Conservation (phyloP, 1,284 basidiomycete genomes). For the Ceratobasidium papillatum region DNA sequence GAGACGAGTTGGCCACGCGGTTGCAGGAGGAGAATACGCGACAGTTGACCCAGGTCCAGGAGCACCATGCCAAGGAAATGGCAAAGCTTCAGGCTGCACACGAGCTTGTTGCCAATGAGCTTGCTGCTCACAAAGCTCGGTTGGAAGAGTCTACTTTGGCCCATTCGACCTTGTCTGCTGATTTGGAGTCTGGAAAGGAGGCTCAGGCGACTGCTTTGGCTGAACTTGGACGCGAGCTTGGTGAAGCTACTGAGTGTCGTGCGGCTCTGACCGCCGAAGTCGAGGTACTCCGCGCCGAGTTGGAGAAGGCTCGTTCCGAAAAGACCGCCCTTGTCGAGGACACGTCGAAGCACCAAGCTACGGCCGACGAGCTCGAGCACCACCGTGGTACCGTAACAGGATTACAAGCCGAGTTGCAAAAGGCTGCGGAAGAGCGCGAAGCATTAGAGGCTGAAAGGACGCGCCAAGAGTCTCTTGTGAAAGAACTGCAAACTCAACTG, state of each 20-base stretch:
- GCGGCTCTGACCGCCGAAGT: constrained; percentile 64
- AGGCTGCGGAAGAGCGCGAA: constrained; percentile 82
- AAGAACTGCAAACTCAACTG: constrained; percentile 79
- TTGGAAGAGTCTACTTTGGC: constrained; percentile 61
- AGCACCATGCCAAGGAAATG: constrained; percentile 56
- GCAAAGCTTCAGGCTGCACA: constrained; percentile 61
- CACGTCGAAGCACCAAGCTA: constrained; percentile 74
- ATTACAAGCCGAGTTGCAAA: constrained; percentile 75
- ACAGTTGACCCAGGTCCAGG: constrained; percentile 55
- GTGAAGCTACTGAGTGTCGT: constrained; percentile 60
- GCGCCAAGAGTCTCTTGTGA: constrained; percentile 70
- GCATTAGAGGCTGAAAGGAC: constrained; percentile 73
- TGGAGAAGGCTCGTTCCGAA: constrained; percentile 65
- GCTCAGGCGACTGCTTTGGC: constrained; percentile 59
- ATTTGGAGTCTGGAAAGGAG: constrained; percentile 61
- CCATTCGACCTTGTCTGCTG: constrained; percentile 57
- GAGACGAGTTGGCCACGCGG: constrained; percentile 55
- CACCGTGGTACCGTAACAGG: constrained; percentile 78
- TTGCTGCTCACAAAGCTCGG: constrained; percentile 67
- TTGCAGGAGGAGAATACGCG: constrained; percentile 56
- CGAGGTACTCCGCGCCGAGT: constrained; percentile 64
- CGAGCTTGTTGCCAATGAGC: constrained; percentile 65
- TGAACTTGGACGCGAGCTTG: constrained; percentile 55
- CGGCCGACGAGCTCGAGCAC: constrained; percentile 75
- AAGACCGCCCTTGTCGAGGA: constrained; percentile 72